Evolutionary conservation across 139 green algal species (phyloP).

Genomic region (Limnomonas spitsbergensis): DNA sequence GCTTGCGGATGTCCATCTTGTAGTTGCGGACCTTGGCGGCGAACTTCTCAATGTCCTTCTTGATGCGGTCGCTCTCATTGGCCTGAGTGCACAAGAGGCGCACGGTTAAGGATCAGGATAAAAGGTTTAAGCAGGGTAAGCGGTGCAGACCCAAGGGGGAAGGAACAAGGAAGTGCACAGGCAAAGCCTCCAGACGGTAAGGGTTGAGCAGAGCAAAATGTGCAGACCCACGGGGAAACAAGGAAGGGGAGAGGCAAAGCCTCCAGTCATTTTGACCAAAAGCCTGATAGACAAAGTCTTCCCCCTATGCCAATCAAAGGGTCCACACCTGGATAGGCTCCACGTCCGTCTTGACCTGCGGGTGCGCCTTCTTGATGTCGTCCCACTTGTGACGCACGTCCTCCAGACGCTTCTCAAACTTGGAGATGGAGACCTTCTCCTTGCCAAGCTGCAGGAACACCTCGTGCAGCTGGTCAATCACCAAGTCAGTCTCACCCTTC

Average conservation of each 20-base stretch:
- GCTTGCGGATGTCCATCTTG: conserved; percentile 50
- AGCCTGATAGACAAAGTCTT: no score
- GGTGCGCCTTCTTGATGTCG: conserved; percentile 67
- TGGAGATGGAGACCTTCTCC: conserved; percentile 47
- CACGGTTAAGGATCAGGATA: background rate
- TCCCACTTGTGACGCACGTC: conserved; percentile 59
- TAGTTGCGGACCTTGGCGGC: conserved; percentile 45
- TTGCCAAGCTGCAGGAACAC: conserved; percentile 42
- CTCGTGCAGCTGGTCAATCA: conserved; percentile 77
- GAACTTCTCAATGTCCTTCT: conserved; percentile 64
- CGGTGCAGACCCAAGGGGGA: no score
- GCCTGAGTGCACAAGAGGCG: no score
- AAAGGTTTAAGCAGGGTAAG: background rate
- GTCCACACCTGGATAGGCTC: conserved; percentile 59
- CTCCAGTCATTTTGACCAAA: no score
- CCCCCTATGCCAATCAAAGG: background rate
- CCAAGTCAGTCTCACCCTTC: conserved; percentile 63
- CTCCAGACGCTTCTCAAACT: conserved; percentile 73
- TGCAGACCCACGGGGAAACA: background rate
- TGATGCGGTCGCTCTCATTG: conserved; percentile 64
- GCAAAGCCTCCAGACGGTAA: background rate
- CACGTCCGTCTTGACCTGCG: conserved; percentile 57
- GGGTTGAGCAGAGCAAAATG: background rate
- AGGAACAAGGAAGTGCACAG: no score
- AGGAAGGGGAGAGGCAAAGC: background rate